Percentiles rank a stretch among this genome's conserved stretches.
phyloP scores from a whole-genome alignment of 495 filamentous ascomycete species.

The Recurvomyces mirabilis region DNA sequence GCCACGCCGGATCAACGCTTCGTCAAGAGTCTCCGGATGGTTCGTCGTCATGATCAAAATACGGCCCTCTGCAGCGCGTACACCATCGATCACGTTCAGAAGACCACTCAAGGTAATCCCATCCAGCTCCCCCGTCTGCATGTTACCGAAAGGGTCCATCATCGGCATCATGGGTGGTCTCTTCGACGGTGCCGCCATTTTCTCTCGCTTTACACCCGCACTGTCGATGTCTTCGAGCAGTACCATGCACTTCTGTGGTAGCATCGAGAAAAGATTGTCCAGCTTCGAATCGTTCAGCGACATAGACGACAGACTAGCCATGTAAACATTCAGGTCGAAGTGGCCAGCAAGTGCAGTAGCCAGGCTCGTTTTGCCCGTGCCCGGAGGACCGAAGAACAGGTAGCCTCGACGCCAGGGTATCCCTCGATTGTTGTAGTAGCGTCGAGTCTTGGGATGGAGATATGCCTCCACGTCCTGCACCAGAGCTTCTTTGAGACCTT shows the following conservation, averaged over 20 bases:
- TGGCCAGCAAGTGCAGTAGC: slow-evolving; percentile 29
- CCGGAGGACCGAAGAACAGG: slow-evolving; percentile 10
- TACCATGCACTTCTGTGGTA: slow-evolving; percentile 23
- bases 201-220: slow-evolving; percentile 22
- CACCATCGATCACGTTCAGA: slow-evolving; percentile 23
- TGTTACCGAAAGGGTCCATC: background rate
- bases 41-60: slow-evolving; percentile 24
- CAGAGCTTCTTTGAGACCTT: slow-evolving; percentile 8
- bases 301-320: slow-evolving; percentile 38
- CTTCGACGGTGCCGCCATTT: slow-evolving; percentile 16
- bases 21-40: slow-evolving; percentile 17
- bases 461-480: slow-evolving; percentile 28
- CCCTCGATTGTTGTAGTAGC: slow-evolving; percentile 36
- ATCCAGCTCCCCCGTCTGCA: background rate
- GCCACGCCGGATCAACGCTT: slow-evolving; percentile 22
- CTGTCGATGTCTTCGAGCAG: slow-evolving; percentile 24
- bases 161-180: background rate
- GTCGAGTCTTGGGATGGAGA: slow-evolving; percentile 18
- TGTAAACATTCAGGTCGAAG: slow-evolving; percentile 54
- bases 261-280: slow-evolving; percentile 13
- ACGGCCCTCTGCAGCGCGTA: slow-evolving; percentile 19
- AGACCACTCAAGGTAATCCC: slow-evolving; percentile 20
- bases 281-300: slow-evolving; percentile 27
- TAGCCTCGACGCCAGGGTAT: slow-evolving; percentile 21
- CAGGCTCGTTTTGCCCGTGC: slow-evolving; percentile 16